These are phyloP conservation scores for Populus hybrid DNA, from an alignment of 441 rosid genomes.

Conservation along the genomic window DNA sequence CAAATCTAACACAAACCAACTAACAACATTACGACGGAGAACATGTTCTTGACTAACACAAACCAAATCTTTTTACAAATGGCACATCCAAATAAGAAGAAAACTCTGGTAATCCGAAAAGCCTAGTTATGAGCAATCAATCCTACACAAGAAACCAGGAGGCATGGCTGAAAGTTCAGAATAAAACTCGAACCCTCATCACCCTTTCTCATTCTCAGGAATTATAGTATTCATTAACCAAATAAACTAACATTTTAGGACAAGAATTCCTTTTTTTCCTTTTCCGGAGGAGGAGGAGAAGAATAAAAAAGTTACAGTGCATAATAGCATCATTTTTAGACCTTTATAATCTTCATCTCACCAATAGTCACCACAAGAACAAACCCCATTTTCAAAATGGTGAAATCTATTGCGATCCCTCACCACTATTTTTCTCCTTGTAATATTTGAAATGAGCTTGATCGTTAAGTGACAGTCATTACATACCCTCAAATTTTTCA, in stretches of 20 bases:
- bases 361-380: conserved; percentile 81
- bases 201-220: not conserved
- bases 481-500: conserved; percentile 69
- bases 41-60: not conserved
- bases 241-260: not conserved
- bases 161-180: not conserved
- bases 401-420: conserved; percentile 85
- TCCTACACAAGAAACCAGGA: not conserved
- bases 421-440: conserved; percentile 45
- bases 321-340: not conserved
- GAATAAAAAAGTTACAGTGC: not conserved
- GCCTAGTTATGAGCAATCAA: not conserved
- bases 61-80: not conserved
- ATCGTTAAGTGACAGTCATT: conserved; percentile 66
- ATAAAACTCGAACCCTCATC: not conserved
- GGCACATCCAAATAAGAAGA: not conserved
- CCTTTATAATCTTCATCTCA: conserved; percentile 8
- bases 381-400: conserved; percentile 20
- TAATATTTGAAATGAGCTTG: conserved; percentile 60
- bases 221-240: not conserved
- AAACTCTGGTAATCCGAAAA: not conserved
- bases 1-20: too few species aligned
- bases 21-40: not conserved
- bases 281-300: not conserved
- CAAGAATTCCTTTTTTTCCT: not conserved